Conservation (phyloP, 495 filamentous ascomycete genomes). For the Tuber indicum region DNA sequence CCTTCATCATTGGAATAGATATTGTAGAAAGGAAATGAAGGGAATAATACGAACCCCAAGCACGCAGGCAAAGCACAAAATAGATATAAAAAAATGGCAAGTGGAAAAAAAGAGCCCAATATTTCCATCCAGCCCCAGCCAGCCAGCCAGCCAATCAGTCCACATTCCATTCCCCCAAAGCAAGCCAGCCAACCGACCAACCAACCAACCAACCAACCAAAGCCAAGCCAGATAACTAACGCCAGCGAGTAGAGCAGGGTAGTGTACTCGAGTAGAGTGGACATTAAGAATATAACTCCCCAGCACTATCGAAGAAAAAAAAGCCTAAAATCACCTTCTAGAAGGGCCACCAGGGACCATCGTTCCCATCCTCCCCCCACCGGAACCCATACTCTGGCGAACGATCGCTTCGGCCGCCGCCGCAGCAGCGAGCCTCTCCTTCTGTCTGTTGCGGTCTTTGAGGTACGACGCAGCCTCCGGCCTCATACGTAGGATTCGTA, state of each 20-base stretch:
- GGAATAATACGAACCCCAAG: background rate
- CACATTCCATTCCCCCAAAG: background rate
- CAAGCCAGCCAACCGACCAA: background rate
- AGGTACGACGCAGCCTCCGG: constrained; percentile 89
- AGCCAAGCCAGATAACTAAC: background rate
- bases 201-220: background rate
- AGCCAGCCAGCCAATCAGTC: background rate
- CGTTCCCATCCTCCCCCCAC: constrained; percentile 51
- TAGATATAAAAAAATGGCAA: background rate
- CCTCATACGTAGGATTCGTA: constrained; percentile 90
- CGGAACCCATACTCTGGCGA: constrained; percentile 73
- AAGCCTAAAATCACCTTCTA: background rate
- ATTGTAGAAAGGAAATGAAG: background rate
- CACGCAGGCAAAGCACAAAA: background rate
- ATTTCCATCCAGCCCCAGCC: background rate
- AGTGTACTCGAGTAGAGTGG: background rate
- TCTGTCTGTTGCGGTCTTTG: constrained; percentile 83
- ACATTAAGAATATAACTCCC: background rate
- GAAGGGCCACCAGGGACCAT: constrained; percentile 18
- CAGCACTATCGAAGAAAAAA: background rate
- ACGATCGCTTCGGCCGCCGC: constrained; percentile 94
- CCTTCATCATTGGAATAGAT: background rate
- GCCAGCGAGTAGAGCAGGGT: background rate
- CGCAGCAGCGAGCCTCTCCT: constrained; percentile 81
- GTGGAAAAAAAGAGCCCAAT: background rate